A percentile compares a stretch with the other conserved stretches of the same genome.
Conservation (phyloP, 768 basidiomycete species). For the Pleurotus pulmonarius region DNA sequence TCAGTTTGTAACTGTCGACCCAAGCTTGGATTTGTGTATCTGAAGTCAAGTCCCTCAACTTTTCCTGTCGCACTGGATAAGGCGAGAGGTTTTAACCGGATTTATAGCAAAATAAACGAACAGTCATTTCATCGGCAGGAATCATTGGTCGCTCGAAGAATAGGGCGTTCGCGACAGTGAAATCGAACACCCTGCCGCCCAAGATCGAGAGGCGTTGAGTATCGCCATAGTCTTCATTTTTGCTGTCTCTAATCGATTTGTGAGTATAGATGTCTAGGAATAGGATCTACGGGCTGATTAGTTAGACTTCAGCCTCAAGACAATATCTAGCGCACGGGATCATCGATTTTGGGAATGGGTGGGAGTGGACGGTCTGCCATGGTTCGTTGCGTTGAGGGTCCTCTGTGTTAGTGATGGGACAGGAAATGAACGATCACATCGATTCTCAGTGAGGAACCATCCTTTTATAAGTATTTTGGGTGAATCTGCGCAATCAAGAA, state of each 20-base stretch:
- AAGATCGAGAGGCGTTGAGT: constrained; percentile 56
- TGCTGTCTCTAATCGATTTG: constrained; percentile 28
- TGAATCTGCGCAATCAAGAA: too few relatives aligned
- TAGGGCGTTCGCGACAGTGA: constrained; percentile 47
- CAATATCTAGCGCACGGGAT: not conserved
- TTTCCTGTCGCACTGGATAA: constrained; percentile 15
- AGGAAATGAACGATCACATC: constrained; percentile 7
- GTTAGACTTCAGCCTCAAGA: not conserved
- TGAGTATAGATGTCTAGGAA: constrained; percentile 56
- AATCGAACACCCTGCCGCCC: constrained; percentile 48
- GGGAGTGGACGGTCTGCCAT: constrained; percentile 33
- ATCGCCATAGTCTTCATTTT: constrained; percentile 52
- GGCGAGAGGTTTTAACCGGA: not conserved
- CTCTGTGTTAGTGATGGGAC: constrained; percentile 9
- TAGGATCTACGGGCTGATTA: constrained; percentile 14
- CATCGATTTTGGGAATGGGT: constrained; percentile 49
- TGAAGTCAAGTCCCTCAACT: constrained; percentile 27
- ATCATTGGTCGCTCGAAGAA: constrained; percentile 44
- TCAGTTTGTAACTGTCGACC: constrained; percentile 49
- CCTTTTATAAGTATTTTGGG: not conserved
- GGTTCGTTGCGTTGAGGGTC: not conserved
- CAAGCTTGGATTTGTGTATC: constrained; percentile 41
- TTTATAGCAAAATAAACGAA: constrained; percentile 21
- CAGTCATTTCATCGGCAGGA: constrained; percentile 36
- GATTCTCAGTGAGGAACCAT: not conserved